Evolutionary conservation across 345 rosid species (phyloP).

Genomic region (Lepidium didymum): DNA sequence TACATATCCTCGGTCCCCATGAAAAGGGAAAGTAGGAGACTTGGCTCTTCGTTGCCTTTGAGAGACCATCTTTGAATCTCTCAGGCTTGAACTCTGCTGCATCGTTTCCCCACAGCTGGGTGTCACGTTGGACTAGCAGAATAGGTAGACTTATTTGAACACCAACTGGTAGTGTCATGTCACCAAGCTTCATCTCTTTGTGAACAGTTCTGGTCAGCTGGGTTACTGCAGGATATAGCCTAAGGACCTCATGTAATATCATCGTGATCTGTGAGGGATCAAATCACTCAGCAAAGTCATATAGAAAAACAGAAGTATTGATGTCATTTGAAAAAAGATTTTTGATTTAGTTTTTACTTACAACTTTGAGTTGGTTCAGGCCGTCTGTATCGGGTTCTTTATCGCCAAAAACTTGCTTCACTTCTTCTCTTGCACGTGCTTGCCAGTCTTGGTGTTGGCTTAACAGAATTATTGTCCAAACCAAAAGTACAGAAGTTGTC

Average conservation of each 20-base stretch:
- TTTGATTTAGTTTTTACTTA: conserved; percentile 15
- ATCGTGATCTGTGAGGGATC: conserved; percentile 22
- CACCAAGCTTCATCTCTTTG: conserved; percentile 30
- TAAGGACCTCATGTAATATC: conserved; percentile 38
- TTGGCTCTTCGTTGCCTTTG: conserved; percentile 41
- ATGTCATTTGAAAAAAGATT: neutral
- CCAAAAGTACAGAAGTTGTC: conserved; percentile 43
- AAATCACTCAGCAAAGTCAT: neutral
- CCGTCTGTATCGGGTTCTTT: conserved; percentile 23
- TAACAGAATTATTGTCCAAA: conserved; percentile 50
- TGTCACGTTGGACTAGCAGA: conserved; percentile 29
- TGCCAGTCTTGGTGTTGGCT: conserved; percentile 51
- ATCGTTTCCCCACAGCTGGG: conserved; percentile 39
- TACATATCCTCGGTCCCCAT: conserved; percentile 43
- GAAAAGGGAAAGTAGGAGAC: conserved; percentile 35
- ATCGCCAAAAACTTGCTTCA: conserved; percentile 36
- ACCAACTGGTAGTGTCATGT: conserved; percentile 25
- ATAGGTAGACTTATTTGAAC: conserved; percentile 6
- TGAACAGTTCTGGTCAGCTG: neutral
- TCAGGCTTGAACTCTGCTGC: conserved; percentile 42
- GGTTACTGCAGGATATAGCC: conserved; percentile 29
- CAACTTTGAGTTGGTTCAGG: conserved; percentile 37
- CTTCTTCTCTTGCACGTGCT: conserved; percentile 47
- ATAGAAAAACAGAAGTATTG: neutral
- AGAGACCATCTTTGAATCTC: conserved; percentile 35